Evolutionary conservation across 257 asterid species (phyloP).

Genomic region (Solanum habrochaites): DNA sequence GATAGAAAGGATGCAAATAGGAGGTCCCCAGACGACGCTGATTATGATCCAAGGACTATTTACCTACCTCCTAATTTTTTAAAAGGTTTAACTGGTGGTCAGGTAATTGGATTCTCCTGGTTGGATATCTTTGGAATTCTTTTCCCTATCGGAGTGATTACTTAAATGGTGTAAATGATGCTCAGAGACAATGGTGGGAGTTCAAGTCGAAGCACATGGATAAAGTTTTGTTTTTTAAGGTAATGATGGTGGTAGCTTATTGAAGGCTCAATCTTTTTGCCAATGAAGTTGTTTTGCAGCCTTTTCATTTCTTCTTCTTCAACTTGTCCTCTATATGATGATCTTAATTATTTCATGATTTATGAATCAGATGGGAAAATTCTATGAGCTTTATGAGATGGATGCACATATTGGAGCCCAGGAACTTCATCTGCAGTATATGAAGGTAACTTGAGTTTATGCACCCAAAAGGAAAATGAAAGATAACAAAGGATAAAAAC

Average conservation of each 20-base stretch:
- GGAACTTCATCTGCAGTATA: conserved; percentile 93
- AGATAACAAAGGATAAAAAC: background rate
- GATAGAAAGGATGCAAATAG: conserved; percentile 66
- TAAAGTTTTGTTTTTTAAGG: conserved; percentile 97
- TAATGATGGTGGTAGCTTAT: conserved; percentile 14
- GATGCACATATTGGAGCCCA: conserved; percentile 96
- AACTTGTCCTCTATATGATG: background rate
- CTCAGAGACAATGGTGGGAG: conserved; percentile 99
- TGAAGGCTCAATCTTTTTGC: background rate
- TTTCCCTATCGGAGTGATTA: background rate
- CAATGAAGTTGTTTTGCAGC: background rate
- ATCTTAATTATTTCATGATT: conserved; percentile 3
- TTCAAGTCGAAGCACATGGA: conserved; percentile 98
- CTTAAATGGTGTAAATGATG: conserved; percentile 6
- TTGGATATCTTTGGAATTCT: background rate
- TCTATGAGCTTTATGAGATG: conserved; percentile 95
- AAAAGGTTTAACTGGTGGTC: conserved; percentile 73
- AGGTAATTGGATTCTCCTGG: conserved; percentile 44
- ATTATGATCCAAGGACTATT: conserved; percentile 80
- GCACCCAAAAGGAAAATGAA: background rate
- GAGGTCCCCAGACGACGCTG: conserved; percentile 55
- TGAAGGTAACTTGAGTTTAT: conserved; percentile 60
- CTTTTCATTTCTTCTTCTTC: background rate
- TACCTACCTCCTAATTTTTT: conserved; percentile 68
- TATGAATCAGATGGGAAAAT: conserved; percentile 87